Evolutionary conservation across 768 basidiomycete genomes (phyloP).

Genomic region (Terana coerulea): DNA sequence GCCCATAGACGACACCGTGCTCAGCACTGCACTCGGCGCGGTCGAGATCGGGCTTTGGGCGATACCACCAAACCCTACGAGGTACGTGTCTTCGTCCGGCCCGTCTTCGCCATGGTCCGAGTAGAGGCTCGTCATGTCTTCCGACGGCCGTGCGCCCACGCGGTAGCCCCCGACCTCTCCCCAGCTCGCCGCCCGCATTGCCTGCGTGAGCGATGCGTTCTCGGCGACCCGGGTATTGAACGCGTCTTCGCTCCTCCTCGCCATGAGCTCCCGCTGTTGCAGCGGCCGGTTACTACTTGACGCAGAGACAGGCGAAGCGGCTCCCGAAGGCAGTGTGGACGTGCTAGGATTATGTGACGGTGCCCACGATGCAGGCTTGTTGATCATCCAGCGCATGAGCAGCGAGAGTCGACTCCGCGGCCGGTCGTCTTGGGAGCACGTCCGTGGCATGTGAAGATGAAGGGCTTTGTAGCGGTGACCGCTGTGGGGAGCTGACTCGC

Average conservation of each 20-base stretch:
- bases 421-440: slow-evolving; percentile 18
- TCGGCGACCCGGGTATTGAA: slow-evolving; percentile 27
- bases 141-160: slow-evolving; percentile 33
- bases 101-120: slow-evolving; percentile 32
- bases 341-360: slow-evolving; percentile 8
- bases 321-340: slow-evolving; percentile 8
- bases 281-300: not conserved
- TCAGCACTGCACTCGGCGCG: slow-evolving; percentile 21
- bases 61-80: slow-evolving; percentile 48
- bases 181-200: slow-evolving; percentile 65
- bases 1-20: slow-evolving; percentile 24
- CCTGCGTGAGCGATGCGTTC: slow-evolving; percentile 35
- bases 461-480: slow-evolving; percentile 13
- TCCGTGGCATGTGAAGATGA: slow-evolving; percentile 13
- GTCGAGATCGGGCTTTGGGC: slow-evolving; percentile 26
- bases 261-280: slow-evolving; percentile 1
- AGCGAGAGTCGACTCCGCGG: slow-evolving; percentile 20
- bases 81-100: slow-evolving; percentile 44
- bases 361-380: slow-evolving; percentile 3
- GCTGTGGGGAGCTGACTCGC: slow-evolving; percentile 20
- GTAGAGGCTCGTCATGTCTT: slow-evolving; percentile 41
- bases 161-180: slow-evolving; percentile 41
- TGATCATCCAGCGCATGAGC: slow-evolving; percentile 10
- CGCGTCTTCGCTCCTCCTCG: slow-evolving; percentile 47
- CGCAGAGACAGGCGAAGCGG: slow-evolving; percentile 4